Conservation (phyloP, 257 asterid species). For the Jacaranda mimosifolia region DNA sequence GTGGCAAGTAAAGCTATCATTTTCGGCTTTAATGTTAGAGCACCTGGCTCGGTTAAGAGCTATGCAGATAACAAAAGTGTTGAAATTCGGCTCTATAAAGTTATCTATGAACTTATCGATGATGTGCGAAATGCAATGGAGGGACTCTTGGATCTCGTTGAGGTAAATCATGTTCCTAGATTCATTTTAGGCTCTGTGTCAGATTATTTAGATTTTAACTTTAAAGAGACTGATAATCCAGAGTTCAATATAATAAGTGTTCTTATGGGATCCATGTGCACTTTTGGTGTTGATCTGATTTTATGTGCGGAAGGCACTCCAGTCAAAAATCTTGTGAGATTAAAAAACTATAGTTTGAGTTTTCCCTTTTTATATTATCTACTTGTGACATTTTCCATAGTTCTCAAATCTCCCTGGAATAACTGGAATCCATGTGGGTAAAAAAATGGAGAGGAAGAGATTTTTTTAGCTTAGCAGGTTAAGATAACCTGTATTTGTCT, state of each 20-base stretch:
- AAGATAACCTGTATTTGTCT: not conserved
- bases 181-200: not conserved
- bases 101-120: slow-evolving; percentile 94
- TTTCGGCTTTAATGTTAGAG: slow-evolving; percentile 86
- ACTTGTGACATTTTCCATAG: no score
- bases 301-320: no score
- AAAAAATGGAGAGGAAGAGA: not conserved
- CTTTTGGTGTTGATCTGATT: no score
- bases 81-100: slow-evolving; percentile 83
- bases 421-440: no score
- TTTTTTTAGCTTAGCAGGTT: not conserved
- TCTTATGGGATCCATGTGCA: no score
- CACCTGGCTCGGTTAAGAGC: slow-evolving; percentile 86
- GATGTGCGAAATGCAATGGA: slow-evolving; percentile 96
- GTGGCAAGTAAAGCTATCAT: slow-evolving; percentile 88
- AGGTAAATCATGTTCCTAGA: slow-evolving; percentile 57
- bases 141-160: slow-evolving; percentile 89
- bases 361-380: no score
- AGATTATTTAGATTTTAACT: not conserved
- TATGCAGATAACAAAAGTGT: slow-evolving; percentile 76
- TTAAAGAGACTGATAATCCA: not conserved
- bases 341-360: no score
- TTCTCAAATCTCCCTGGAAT: no score
- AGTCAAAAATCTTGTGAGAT: no score
- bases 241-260: not conserved